phyloP scores from a whole-genome alignment of 2,329 filamentous ascomycete genomes.

The Alternaria hordeiaustralica region DNA sequence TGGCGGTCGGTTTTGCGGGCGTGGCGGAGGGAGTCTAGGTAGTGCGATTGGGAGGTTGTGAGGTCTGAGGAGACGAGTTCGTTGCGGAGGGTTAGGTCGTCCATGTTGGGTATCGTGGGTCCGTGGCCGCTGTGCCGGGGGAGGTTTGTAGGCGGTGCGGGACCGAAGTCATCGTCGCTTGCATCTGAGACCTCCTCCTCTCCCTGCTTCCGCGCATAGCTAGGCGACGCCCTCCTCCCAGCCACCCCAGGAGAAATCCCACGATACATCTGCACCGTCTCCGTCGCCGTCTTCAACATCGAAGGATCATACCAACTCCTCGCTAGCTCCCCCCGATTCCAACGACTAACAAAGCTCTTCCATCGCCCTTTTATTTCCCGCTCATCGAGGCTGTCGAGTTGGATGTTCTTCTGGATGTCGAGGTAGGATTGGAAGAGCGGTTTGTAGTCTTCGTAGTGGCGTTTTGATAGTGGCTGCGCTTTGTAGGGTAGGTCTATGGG shows the following conservation, averaged over 20 bases:
- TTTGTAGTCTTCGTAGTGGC: slow-evolving; percentile 70
- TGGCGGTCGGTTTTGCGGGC: slow-evolving; percentile 70
- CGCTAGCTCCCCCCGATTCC: slow-evolving; percentile 85
- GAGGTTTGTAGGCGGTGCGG: slow-evolving; percentile 55
- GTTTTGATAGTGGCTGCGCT: slow-evolving; percentile 70
- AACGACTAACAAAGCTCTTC: slow-evolving; percentile 92
- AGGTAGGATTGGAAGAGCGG: slow-evolving; percentile 84
- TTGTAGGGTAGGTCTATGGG: slow-evolving; percentile 65
- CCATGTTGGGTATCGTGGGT: slow-evolving; percentile 70
- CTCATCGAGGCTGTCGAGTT: slow-evolving; percentile 72
- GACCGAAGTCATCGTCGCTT: slow-evolving; percentile 59
- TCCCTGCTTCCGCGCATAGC: slow-evolving; percentile 19
- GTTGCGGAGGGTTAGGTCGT: slow-evolving; percentile 74
- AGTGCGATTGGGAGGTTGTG: slow-evolving; percentile 57
- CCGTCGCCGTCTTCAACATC: slow-evolving; percentile 64
- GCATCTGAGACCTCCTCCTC: slow-evolving; percentile 16
- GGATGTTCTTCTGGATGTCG: slow-evolving; percentile 81
- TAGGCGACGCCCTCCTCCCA: slow-evolving; percentile 27
- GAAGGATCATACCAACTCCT: slow-evolving; percentile 93
- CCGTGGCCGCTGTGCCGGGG: slow-evolving; percentile 48
- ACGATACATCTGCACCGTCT: slow-evolving; percentile 34
- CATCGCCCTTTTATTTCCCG: slow-evolving; percentile 82
- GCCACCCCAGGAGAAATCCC: slow-evolving; percentile 13
- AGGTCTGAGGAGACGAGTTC: slow-evolving; percentile 63
- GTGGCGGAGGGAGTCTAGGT: slow-evolving; percentile 61